Evolutionary conservation across 2,329 filamentous ascomycete genomes (phyloP).

Genomic region (Aspergillus calidoustus): DNA sequence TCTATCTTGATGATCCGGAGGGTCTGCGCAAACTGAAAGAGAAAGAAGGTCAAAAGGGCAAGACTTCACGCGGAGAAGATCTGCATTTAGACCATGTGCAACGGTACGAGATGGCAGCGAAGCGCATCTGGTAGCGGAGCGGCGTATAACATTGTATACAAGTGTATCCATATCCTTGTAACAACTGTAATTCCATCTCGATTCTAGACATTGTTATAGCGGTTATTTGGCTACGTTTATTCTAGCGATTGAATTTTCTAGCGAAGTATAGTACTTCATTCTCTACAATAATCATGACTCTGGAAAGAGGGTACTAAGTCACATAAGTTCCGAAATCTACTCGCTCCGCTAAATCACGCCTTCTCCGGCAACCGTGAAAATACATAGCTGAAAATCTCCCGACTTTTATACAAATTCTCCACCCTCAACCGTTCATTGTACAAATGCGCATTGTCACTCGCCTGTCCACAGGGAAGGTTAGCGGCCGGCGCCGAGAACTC

Average conservation of each 20-base stretch:
- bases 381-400: slow-evolving; percentile 87
- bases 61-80: slow-evolving; percentile 58
- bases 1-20: slow-evolving; percentile 83
- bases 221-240: neutral
- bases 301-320: neutral
- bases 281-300: neutral
- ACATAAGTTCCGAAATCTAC: neutral
- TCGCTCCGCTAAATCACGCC: slow-evolving; percentile 7
- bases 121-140: slow-evolving; percentile 81
- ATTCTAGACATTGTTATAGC: neutral
- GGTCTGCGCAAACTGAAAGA: slow-evolving; percentile 67
- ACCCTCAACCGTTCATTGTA: slow-evolving; percentile 93
- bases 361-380: slow-evolving; percentile 68
- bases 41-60: slow-evolving; percentile 65
- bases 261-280: neutral
- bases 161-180: neutral
- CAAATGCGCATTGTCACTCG: slow-evolving; percentile 90
- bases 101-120: slow-evolving; percentile 93
- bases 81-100: slow-evolving; percentile 69
- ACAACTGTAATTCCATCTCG: neutral
- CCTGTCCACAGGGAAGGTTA: slow-evolving; percentile 91
- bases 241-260: neutral
- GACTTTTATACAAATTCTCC: slow-evolving; percentile 84
- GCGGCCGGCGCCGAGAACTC: slow-evolving; percentile 90
- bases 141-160: neutral